These are phyloP conservation scores for Cryphonectria radicalis DNA, from an alignment of 2,329 filamentous ascomycete genomes.

Conservation along the genomic window DNA sequence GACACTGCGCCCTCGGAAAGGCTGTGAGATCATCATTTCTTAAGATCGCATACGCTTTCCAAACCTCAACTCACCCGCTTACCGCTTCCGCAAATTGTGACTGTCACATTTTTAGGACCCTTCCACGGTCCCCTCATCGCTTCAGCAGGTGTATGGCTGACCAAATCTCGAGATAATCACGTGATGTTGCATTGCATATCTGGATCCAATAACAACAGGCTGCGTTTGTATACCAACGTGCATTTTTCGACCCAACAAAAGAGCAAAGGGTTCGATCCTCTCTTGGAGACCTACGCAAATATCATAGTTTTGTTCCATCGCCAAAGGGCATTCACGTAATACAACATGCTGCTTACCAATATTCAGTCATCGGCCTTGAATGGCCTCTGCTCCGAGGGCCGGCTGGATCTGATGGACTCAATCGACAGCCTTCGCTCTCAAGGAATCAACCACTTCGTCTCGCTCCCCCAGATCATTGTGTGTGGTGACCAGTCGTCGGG, in stretches of 20 bases:
- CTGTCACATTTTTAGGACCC: neutral
- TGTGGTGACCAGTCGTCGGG: conserved; percentile 24
- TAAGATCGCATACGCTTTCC: too few relatives aligned
- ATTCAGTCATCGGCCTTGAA: neutral
- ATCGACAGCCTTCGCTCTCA: neutral
- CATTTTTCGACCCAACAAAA: neutral
- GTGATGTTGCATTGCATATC: too few relatives aligned
- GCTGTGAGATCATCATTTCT: too few relatives aligned
- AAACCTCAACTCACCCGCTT: neutral
- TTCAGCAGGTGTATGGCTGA: neutral
- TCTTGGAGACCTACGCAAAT: neutral
- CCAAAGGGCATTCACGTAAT: neutral
- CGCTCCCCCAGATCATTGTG: conserved; percentile 21
- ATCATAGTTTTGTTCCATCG: neutral
- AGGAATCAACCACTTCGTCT: conserved; percentile 9
- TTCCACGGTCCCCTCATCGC: too few relatives aligned
- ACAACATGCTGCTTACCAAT: neutral
- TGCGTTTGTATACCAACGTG: neutral
- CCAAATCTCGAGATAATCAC: too few relatives aligned
- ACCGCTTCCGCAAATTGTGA: neutral
- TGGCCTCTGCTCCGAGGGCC: neutral
- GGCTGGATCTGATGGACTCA: neutral
- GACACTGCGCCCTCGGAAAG: too few relatives aligned
- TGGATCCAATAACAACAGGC: neutral
- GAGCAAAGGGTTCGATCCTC: neutral